Evolutionary conservation across 2,329 filamentous ascomycete genomes (phyloP), one percentile per base, ranked within the genome.

Genomic region (Daldinia sp.): DNA sequence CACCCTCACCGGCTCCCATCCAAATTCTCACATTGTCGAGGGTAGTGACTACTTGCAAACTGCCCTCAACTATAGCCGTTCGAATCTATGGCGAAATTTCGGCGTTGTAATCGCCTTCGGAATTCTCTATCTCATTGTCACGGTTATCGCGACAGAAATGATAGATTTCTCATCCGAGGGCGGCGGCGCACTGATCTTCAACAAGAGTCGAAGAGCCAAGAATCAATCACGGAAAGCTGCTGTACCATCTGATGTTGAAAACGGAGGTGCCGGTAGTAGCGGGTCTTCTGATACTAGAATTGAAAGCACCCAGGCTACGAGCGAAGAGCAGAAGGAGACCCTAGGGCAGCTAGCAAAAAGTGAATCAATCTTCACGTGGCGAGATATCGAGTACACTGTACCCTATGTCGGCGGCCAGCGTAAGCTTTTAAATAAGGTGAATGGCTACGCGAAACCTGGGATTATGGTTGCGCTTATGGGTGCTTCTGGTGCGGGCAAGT

Each of bases 401-500:
- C 89, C 89, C 0, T 90, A 89, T 63, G 81, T 87, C 39, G 84
- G 85, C 4, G 87, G 87, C 45, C 82, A 83, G 57, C 79, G 86
- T 52, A 82, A 85, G 73, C 80, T 92, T 1, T 79, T 92, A 48
- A 89, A 91, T 71, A 82, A 87, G 4, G 86, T 95, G 61, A 89
- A 83, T 59, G 92, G 92, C 1, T 94, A 91, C 68, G 91, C 88
- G 1, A 93, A 93, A 71, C 92, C 92, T 0, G 92, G 92, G 15
- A 78, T 90, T 15, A 88, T 96, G 85, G 87, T 92, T 41, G 92
- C 92, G 0, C 80, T 96, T 1, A 92, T 95, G 82, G 93, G 93
- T 55, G 90, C 90, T 1, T 92, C 87, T 3, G 91, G 91, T 41
- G 92, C 93, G 7, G 93, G 92, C 10, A 96, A 96, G 78, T 94